These are phyloP conservation scores for Neofusicoccum kwambonambiense DNA, from an alignment of 2,329 filamentous ascomycete genomes.

Conservation along the genomic window DNA sequence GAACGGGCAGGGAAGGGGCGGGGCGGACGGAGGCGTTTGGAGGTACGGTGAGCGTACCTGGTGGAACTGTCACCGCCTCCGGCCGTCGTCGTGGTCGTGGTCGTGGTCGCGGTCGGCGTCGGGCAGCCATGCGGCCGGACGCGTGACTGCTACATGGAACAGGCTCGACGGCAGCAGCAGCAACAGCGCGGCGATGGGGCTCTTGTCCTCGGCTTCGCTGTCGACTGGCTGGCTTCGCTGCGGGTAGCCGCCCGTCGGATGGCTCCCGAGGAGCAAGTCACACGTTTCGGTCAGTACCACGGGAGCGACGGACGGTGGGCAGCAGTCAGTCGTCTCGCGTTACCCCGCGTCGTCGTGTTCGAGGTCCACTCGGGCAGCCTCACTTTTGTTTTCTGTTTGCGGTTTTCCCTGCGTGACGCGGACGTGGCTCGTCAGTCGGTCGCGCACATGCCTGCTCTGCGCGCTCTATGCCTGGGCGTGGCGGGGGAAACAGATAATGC, in stretches of 20 bases:
- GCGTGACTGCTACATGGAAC: neutral
- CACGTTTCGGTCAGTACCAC: neutral
- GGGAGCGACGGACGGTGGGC: neutral
- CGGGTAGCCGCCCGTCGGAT: neutral
- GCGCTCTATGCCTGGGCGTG: too few species aligned
- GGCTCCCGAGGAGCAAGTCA: neutral
- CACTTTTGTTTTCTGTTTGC: neutral
- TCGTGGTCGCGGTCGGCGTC: neutral
- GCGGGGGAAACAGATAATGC: too few species aligned
- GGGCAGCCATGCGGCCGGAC: neutral
- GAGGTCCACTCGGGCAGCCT: neutral
- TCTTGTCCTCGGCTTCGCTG: neutral
- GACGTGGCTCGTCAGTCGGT: too few species aligned
- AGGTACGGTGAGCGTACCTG: too few species aligned
- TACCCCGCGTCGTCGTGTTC: neutral
- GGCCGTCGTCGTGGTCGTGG: too few species aligned
- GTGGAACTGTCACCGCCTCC: too few species aligned
- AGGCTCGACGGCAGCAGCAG: neutral
- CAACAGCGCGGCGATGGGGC: neutral
- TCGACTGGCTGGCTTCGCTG: too few species aligned
- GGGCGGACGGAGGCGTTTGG: too few species aligned
- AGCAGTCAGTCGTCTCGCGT: neutral
- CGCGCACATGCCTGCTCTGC: too few species aligned
- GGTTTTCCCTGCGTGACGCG: neutral
- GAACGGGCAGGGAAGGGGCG: too few species aligned